Percentiles rank a stretch among this genome's conserved stretches.
Evolutionary conservation across 1,284 basidiomycete genomes (phyloP).

Genomic region (Flammula alnicola): DNA sequence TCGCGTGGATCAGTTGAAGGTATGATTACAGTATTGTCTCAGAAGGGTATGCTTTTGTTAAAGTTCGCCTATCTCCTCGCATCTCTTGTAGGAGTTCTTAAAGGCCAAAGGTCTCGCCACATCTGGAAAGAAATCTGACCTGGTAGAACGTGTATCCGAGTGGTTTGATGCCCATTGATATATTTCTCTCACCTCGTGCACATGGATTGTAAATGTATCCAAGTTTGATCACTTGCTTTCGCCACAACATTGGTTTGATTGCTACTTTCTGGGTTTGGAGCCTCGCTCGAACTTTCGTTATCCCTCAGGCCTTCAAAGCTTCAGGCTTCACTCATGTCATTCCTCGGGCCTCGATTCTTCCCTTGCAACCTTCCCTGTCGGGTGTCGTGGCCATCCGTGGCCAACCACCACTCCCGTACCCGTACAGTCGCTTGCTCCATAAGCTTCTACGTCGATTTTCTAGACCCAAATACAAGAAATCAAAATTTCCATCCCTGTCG

Average conservation of each 20-base stretch:
- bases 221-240: too few relatives aligned
- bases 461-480: not conserved
- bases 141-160: conserved; percentile 63
- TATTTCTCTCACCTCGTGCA: not conserved
- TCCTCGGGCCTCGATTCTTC: too few relatives aligned
- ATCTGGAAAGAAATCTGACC: conserved; percentile 72
- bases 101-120: conserved; percentile 62
- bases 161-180: conserved; percentile 59
- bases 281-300: too few relatives aligned
- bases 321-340: too few relatives aligned
- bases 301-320: too few relatives aligned
- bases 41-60: conserved; percentile 6
- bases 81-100: conserved; percentile 61
- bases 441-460: conserved; percentile 9
- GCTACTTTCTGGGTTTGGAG: too few relatives aligned
- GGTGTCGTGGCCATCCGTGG: too few relatives aligned
- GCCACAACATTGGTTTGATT: too few relatives aligned
- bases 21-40: conserved; percentile 32
- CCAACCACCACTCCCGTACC: too few relatives aligned
- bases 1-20: conserved; percentile 80
- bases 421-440: not conserved
- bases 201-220: too few relatives aligned
- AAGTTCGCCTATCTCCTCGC: conserved; percentile 18
- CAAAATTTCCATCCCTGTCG: not conserved
- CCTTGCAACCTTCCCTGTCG: too few relatives aligned